Conservation (phyloP, 306 rosid genomes). For the Urtica urens region DNA sequence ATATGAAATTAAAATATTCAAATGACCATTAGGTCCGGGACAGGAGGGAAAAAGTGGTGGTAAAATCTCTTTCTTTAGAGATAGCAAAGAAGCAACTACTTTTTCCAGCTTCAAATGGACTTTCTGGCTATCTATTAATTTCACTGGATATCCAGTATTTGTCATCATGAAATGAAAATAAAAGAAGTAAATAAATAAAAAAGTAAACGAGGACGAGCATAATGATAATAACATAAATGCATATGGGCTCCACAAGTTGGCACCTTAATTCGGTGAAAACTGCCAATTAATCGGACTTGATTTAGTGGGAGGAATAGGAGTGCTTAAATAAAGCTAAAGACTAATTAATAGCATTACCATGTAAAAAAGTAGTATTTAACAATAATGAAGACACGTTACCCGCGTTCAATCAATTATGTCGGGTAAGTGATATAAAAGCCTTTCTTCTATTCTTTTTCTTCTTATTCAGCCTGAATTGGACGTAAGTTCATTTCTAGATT, state of each 20-base stretch:
- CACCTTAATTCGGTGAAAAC: constrained; percentile 16
- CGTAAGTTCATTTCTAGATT: constrained; percentile 22
- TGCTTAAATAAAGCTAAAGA: constrained; percentile 35
- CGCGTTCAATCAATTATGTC: constrained; percentile 57
- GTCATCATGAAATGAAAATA: no score
- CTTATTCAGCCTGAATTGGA: constrained; percentile 17
- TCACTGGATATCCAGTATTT: no score
- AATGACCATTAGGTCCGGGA: neutral
- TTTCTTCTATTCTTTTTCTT: constrained; percentile 23
- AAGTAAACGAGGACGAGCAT: no score
- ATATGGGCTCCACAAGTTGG: constrained; percentile 34
- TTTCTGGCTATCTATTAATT: no score
- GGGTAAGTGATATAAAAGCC: constrained; percentile 51
- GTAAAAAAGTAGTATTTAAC: constrained; percentile 35
- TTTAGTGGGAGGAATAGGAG: constrained; percentile 21
- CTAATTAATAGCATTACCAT: constrained; percentile 15
- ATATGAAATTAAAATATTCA: neutral
- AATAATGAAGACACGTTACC: constrained; percentile 43
- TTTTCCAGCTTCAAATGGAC: no score
- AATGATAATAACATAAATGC: constrained; percentile 20
- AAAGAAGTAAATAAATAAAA: neutral
- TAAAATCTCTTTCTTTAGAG: no score
- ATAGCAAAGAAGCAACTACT: no score
- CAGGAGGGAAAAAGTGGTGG: neutral
- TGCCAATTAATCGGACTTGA: constrained; percentile 5